A percentile compares a stretch with the other conserved stretches of the same genome.
Evolutionary conservation across 2,329 filamentous ascomycete species (phyloP).

Genomic region (Rhynchosporium agropyri): DNA sequence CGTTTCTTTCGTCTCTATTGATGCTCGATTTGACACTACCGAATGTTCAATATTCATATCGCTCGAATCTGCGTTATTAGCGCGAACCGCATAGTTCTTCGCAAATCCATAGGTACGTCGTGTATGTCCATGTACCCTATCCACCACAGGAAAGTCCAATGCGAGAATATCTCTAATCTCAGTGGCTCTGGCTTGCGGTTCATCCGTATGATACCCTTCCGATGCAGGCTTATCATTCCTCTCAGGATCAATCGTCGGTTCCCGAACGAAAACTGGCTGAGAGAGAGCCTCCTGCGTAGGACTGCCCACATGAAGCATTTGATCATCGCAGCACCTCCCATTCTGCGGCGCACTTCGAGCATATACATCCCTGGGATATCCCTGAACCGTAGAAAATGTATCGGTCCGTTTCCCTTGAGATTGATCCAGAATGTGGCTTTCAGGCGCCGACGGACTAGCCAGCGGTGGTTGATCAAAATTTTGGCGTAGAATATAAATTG

Average conservation of each 20-base stretch:
- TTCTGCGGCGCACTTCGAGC: neutral
- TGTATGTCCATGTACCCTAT: neutral
- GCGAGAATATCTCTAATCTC: neutral
- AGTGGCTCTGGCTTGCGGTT: neutral
- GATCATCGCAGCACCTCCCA: neutral
- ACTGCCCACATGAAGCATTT: neutral
- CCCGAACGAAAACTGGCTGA: neutral
- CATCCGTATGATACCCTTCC: neutral
- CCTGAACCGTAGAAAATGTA: neutral
- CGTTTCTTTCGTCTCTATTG: neutral
- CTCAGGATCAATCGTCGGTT: neutral
- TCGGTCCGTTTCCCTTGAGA: neutral
- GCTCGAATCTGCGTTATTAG: too few relatives aligned
- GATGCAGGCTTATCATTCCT: neutral
- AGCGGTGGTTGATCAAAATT: neutral
- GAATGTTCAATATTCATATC: too few relatives aligned
- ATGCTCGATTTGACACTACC: neutral
- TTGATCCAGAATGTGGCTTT: neutral
- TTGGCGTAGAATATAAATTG: neutral
- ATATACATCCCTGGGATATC: neutral
- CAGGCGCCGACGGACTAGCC: neutral
- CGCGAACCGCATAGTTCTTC: too few relatives aligned
- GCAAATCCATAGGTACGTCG: neutral
- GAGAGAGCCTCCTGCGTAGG: neutral
- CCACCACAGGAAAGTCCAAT: neutral